A percentile compares a stretch with the other conserved stretches of the same genome.
These are phyloP conservation scores for Nectriaceae sp. DNA, from an alignment of 2,329 filamentous ascomycete genomes.

Conservation along the genomic window DNA sequence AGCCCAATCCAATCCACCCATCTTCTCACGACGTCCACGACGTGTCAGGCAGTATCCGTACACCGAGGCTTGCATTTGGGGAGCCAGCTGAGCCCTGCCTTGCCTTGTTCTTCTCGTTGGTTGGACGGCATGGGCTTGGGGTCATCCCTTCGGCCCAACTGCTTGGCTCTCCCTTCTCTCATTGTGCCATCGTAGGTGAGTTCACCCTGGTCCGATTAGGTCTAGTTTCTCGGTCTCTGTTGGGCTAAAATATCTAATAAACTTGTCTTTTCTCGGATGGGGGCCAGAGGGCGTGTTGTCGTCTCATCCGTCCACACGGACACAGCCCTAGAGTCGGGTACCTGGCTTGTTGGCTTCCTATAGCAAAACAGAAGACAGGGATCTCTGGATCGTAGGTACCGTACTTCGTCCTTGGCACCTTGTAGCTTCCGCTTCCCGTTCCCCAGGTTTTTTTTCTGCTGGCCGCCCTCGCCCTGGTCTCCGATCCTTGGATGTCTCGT, in stretches of 20 bases:
- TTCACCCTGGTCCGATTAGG: not conserved
- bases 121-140: too few species aligned
- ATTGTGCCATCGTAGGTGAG: conserved; percentile 1
- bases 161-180: conserved; percentile 3
- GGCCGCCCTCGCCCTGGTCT: conserved; percentile 5
- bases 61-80: not conserved
- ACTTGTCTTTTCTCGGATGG: conserved; percentile 2
- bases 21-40: not conserved
- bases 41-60: not conserved
- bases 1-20: not conserved
- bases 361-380: not conserved
- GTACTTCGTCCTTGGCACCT: not conserved
- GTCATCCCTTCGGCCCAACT: not conserved
- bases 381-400: not conserved
- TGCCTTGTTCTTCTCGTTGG: not conserved
- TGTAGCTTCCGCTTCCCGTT: conserved; percentile 19
- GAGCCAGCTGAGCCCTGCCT: not conserved
- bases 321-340: conserved; percentile 17
- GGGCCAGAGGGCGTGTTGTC: conserved; percentile 7
- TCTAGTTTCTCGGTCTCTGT: conserved; percentile 1
- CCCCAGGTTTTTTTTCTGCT: conserved; percentile 25
- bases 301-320: conserved; percentile 8
- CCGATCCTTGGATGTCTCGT: conserved; percentile 20
- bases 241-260: not conserved
- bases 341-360: conserved; percentile 12